Evolutionary conservation across 2,329 filamentous ascomycete species (phyloP), one percentile per base, ranked within the genome.

Genomic region (Lachnum nothofagi): DNA sequence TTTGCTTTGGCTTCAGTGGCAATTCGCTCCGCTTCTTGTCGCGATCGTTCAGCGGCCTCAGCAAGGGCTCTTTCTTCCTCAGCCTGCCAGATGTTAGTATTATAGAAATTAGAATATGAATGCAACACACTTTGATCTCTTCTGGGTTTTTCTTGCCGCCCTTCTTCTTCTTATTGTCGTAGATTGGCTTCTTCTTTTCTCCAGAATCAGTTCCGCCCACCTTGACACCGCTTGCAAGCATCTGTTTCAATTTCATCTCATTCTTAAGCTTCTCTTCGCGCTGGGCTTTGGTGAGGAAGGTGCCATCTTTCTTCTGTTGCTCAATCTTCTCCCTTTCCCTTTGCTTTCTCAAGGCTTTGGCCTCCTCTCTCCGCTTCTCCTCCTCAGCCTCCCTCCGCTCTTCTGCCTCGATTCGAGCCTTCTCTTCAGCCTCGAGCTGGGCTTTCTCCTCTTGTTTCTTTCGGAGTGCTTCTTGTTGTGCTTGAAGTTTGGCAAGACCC

Each of bases 281-380:
- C 66, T 94, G 87, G 12, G 88, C 87, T 70, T 91, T 91, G 57
- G 88, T 91, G 63, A 91, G 72, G 69, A 86, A 91, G 64, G 88
- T 91, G 66, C 88, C 88, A 67, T 90, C 87, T 67, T 86, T 88
- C 78, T 91, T 93, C 48, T 89, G 79, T 71, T 91, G 85, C 65
- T 93, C 88, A 52, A 91, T 83, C 69, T 80, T 88, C 67, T 91
- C 86, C 74, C 87, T 91, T 62, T 94, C 88, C 65, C 81, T 89
- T 62, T 89, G 86, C 75, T 91, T 93, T 76, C 87, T 91, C 37
- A 82, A 70, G 1, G 82, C 82, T 68, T 81, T 88, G 44, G 82
- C 81, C 63, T 91, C 88, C 61, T 88, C 86, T 57, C 74, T 82
- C 49, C 76, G 77, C 70, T 83, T 82, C 49, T 72, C 67, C 61